Evolutionary conservation across 176 grass and related monocot genomes (phyloP).

Genomic region (Rhipidocladum racemiflorum): DNA sequence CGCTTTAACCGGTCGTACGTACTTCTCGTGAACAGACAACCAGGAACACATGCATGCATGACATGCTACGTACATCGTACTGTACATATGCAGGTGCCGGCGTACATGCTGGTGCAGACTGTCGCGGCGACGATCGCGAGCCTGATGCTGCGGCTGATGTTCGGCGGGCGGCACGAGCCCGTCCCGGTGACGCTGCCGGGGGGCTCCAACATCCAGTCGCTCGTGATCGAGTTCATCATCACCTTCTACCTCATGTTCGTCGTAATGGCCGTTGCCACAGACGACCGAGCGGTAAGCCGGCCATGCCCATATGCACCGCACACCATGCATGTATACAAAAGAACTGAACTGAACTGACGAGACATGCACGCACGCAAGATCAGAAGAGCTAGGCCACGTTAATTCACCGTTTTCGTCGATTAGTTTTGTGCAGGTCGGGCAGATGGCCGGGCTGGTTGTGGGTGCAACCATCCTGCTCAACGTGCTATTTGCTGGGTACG

Average conservation of each 20-base stretch:
- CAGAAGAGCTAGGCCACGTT: background rate
- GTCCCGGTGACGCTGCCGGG: constrained; percentile 28
- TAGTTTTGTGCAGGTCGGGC: constrained; percentile 33
- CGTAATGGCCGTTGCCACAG: constrained; percentile 64
- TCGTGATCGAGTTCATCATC: constrained; percentile 70
- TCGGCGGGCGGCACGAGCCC: constrained; percentile 28
- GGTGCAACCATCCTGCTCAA: constrained; percentile 58
- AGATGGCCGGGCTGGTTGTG: constrained; percentile 49
- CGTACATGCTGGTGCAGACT: constrained; percentile 46
- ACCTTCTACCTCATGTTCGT: constrained; percentile 88
- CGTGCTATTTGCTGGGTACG: constrained; percentile 67
- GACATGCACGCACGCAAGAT: background rate
- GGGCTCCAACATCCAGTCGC: constrained; percentile 46
- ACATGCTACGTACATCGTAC: background rate
- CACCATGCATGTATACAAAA: too few species aligned
- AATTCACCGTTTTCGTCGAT: too few species aligned
- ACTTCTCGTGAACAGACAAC: too few species aligned
- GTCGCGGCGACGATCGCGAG: constrained; percentile 42
- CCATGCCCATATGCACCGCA: background rate
- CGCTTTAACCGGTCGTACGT: background rate
- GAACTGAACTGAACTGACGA: background rate
- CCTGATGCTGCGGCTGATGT: constrained; percentile 55
- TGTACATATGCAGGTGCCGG: constrained; percentile 36
- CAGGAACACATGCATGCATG: background rate
- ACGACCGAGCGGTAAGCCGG: constrained; percentile 44